phyloP scores from a whole-genome alignment of 176 grass and related monocot genomes.

The Stipa capillata region DNA sequence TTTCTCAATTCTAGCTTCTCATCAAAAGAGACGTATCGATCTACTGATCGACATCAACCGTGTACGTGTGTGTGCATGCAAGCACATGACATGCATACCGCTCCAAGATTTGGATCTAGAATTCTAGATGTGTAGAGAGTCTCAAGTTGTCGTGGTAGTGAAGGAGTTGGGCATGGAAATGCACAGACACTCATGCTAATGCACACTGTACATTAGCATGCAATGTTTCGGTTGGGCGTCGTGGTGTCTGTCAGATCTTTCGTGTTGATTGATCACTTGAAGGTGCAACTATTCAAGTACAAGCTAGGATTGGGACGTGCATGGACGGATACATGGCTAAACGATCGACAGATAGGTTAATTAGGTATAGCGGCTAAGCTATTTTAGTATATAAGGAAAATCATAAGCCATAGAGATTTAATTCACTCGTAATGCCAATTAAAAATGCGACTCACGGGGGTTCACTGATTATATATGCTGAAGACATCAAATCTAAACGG shows the following conservation, averaged over 20 bases:
- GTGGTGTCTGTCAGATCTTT: conserved; percentile 24
- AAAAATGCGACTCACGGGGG: neutral
- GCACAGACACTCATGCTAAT: conserved; percentile 17
- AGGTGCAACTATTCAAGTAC: conserved; percentile 22
- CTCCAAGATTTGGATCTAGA: conserved; percentile 12
- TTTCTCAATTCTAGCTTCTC: conserved; percentile 27
- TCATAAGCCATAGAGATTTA: neutral
- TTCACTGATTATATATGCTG: neutral
- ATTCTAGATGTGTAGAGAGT: conserved; percentile 2
- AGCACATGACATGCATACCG: conserved; percentile 31
- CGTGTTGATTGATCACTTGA: conserved; percentile 20
- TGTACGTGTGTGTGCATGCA: neutral
- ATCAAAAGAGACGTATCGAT: conserved; percentile 22
- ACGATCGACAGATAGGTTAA: too few relatives aligned
- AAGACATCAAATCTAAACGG: neutral
- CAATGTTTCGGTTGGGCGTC: neutral
- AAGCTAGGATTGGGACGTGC: neutral
- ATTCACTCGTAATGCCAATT: neutral
- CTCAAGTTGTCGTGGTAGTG: neutral
- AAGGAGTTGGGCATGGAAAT: conserved; percentile 16
- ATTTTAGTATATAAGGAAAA: neutral
- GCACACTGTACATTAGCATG: conserved; percentile 30
- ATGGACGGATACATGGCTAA: neutral
- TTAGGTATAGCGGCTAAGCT: too few relatives aligned
- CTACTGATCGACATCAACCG: neutral